These are phyloP conservation scores for Sporothrix humicola DNA, from an alignment of 2,329 filamentous ascomycete species.

Conservation along the genomic window DNA sequence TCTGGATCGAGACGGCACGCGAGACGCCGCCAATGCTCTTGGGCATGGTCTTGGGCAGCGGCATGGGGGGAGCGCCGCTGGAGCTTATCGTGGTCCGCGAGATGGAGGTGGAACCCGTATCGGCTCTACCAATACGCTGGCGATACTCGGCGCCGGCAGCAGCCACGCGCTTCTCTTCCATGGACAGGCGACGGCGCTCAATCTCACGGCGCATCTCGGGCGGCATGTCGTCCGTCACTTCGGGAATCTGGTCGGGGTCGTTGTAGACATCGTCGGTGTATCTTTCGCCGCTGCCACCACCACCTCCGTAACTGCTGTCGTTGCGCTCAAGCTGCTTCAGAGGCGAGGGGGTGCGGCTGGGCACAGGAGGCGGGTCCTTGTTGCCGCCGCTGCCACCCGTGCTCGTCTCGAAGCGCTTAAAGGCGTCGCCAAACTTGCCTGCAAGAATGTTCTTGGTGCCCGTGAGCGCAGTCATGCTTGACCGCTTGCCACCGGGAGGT, in stretches of 20 bases:
- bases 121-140: conserved; percentile 70
- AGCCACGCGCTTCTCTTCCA: conserved; percentile 89
- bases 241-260: conserved; percentile 67
- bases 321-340: conserved; percentile 55
- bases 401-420: conserved; percentile 80
- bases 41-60: conserved; percentile 50
- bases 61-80: conserved; percentile 44
- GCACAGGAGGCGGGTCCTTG: conserved; percentile 42
- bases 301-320: conserved; percentile 76
- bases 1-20: conserved; percentile 84
- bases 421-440: conserved; percentile 90
- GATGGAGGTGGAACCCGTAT: conserved; percentile 49
- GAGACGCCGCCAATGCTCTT: conserved; percentile 65
- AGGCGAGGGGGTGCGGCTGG: conserved; percentile 54
- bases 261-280: conserved; percentile 71
- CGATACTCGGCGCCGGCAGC: conserved; percentile 88
- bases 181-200: conserved; percentile 77
- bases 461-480: conserved; percentile 73
- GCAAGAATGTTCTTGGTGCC: conserved; percentile 82
- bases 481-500: conserved; percentile 66
- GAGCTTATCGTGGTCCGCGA: background rate
- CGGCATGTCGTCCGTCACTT: conserved; percentile 73
- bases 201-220: conserved; percentile 90
- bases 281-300: conserved; percentile 65
- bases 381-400: conserved; percentile 45